Evolutionary conservation across 495 filamentous ascomycete species (phyloP), one percentile per base, ranked within the genome.

Genomic region (Penicillium soppii): DNA sequence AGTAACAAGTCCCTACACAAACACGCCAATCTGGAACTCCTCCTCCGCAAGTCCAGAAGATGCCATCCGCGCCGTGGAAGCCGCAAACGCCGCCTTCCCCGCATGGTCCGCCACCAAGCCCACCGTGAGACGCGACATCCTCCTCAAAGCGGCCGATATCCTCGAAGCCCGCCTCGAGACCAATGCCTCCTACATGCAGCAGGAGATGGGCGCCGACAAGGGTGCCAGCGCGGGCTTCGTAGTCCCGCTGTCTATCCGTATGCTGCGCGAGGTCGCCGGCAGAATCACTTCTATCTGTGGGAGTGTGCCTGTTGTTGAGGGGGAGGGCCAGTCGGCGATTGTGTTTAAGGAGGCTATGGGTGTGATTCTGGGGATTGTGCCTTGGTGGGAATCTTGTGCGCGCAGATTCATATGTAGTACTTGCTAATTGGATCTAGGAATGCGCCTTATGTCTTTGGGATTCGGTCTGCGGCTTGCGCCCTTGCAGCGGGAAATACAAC

Each of bases 401-500:
- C n/a, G n/a, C 30, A 15, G 3, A 17, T 26, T 17, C 7, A 36
- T 36, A 1, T 36, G 33, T 36, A n/a, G n/a, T n/a, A n/a, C n/a
- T n/a, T n/a, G n/a, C n/a, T n/a, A n/a, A n/a, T n/a, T n/a, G n/a
- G n/a, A n/a, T n/a, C n/a, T 25, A 87, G 85, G 68, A 86, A 85
- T 56, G 77, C 72, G 1, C 82, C 89, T 17, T 85, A 88, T 54
- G 73, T 76, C n/a, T 74, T 89, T 26, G 80, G 81, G 8, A 69
- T 91, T 25, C 82, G 88, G 54, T 78, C 88, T 4, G 73, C 90
- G 8, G 71, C 84, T 9, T 90, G 78, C 66, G 85, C 91, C 13
- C 76, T 96, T 38, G 91, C 91, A n/a, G 83, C 84, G 6, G 91
- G 91, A 5, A 90, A 89, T 57, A 90, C 88, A 2, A 82, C 78